These are phyloP conservation scores for Lactarius sanguifluus DNA, from an alignment of 768 basidiomycete genomes.

Conservation along the genomic window DNA sequence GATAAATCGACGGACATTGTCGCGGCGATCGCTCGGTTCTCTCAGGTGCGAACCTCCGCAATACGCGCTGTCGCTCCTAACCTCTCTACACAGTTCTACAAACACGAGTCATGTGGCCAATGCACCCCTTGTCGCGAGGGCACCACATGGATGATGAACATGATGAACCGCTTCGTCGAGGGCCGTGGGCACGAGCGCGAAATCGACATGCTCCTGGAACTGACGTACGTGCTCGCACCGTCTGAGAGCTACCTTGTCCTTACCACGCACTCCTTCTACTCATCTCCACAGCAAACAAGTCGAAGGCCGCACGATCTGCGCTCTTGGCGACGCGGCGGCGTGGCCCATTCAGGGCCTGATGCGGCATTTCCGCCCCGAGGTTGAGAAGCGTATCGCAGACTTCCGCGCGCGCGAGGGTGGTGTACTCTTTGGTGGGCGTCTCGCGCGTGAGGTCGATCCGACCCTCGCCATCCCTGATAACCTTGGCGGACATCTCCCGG, in stretches of 20 bases:
- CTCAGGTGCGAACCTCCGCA: slow-evolving; percentile 49
- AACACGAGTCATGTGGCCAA: slow-evolving; percentile 98
- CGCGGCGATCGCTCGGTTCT: slow-evolving; percentile 90
- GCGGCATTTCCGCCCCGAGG: slow-evolving; percentile 95
- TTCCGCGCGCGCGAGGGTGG: slow-evolving; percentile 76
- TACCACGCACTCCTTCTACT: slow-evolving; percentile 9
- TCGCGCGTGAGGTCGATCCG: slow-evolving; percentile 68
- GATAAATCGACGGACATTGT: slow-evolving; percentile 96
- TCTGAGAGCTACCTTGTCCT: neutral
- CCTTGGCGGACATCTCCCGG: slow-evolving; percentile 53
- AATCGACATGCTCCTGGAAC: slow-evolving; percentile 96
- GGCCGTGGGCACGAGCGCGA: slow-evolving; percentile 89
- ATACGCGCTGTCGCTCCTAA: neutral
- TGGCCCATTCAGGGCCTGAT: slow-evolving; percentile 99
- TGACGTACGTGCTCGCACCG: slow-evolving; percentile 59
- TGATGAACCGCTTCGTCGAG: slow-evolving; percentile 97
- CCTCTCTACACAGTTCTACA: slow-evolving; percentile 71
- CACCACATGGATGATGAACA: slow-evolving; percentile 99
- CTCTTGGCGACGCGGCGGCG: slow-evolving; percentile 94
- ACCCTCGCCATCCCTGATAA: slow-evolving; percentile 73
- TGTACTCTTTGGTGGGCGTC: slow-evolving; percentile 84
- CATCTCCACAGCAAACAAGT: slow-evolving; percentile 75
- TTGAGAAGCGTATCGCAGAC: slow-evolving; percentile 80
- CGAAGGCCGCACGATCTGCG: slow-evolving; percentile 96
- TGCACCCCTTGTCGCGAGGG: slow-evolving; percentile 94